Base-by-base conservation (phyloP, 1,139 yeast genomes). In the Candida sanyaensis region DNA sequence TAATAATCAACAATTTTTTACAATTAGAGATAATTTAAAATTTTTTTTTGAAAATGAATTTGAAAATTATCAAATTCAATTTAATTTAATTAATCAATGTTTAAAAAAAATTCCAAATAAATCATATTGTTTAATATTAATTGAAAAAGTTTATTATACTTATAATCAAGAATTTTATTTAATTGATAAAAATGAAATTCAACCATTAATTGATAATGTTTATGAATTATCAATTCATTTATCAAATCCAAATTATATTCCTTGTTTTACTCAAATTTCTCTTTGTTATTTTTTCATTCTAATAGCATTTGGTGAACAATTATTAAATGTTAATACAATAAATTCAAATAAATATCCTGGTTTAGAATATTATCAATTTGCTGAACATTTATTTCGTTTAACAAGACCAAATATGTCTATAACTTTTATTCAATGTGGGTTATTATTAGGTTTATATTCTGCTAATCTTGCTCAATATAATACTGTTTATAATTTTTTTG, bases 401-500 rank as follows among this genome's bases (percentile, higher is more conserved):
- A 66, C 74, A 27, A 68, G 68, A 49, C 82, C 78, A 55, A 66
- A 65, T 41, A 71, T 77, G 6, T 65, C 66, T 23, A 50, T 70
- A 29, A 65, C 66, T 7, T 69, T 69, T 52, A 72, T 79, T 43
- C 82, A 78, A 57, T 67, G 76, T n/a, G 71, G 78, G 6, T 57
- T 76, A 10, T 51, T 78, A 11, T 58, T 79, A 40, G 83, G 78
- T 0, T 66, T 78, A 38, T 79, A 68, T 52, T 71, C 78, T 6
- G 79, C 79, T 40, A 78, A 79, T 48, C 61, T 78, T 42, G 74
- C 75, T 51, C 63, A 81, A 36, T 75, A 76, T 46, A 77, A 77
- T 47, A 69, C 80, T 0, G 78, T 76, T n/a, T 77, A 73, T 58
- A 66, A 71, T 46, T 77, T 70, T 58, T 70, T 76, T 51, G 84